Evolutionary conservation across 108 stramenopile species (phyloP), one percentile per base, ranked within the genome.

Genomic region (Cyclostephanos tholiformis): DNA sequence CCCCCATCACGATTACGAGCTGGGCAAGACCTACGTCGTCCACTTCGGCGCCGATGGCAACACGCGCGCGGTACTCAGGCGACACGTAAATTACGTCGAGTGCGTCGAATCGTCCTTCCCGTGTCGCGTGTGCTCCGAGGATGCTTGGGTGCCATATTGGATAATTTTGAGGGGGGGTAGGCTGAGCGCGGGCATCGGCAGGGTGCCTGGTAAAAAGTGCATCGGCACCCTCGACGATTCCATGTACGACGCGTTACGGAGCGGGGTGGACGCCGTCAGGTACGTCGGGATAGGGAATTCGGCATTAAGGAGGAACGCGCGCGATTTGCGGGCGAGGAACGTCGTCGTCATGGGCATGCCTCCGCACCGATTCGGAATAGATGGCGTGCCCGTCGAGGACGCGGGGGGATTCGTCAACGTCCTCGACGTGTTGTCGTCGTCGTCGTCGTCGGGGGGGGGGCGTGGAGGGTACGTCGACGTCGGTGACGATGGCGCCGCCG

Each of bases 261-360:
- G 80, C 25, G 83, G 83, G 2, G 44, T 82, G 12, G 86, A 86
- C 71, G 86, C 86, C 0, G 86, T 78, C 13, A 58, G 67, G 9
- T 89, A 82, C 67, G 85, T 89, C 20, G 89, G 89, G 19, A 63
- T 89, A 17, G 85, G 85, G 4, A 89, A 89, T 84, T 82, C 85
- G 10, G 86, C 86, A 6, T 63, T 79, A 26, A 71, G 77, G 25
- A 48, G 85, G 16, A 69, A 74, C 62, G 82, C 84, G 20, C 68
- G 78, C 13, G 82, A 84, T 67, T 36, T 89, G 22, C 64, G 71
- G 25, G 77, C 86, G 30, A 46, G 89, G 44, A 79, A 86, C 76
- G 74, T 87, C 8, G 22, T 39, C 22, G 85, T 89, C 5, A 81
- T 71, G 63, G 23, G 82, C 10, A 83, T 87, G 19, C 77, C 85